Evolutionary conservation across 1,284 basidiomycete species (phyloP), one percentile per base, ranked within the genome.

Genomic region (Laetiporus sulphureus): DNA sequence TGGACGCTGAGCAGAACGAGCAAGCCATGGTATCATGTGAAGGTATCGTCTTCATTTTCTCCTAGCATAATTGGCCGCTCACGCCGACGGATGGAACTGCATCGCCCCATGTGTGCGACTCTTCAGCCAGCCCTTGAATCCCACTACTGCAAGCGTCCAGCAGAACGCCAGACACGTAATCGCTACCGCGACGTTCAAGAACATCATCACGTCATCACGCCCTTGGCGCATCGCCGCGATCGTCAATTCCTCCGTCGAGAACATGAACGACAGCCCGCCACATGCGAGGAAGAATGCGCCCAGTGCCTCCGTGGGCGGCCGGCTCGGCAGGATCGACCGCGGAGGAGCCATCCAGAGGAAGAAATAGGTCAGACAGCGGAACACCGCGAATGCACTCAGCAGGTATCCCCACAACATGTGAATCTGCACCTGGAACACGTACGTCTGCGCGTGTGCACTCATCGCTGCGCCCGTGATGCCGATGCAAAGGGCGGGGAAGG

Each of bases 381-480:
- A 64, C 12, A 86, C 66, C 2, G 83, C 73, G 60, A 90, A 94
- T 2, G 72, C 84, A 20, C 84, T 73, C n/a, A 98, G 78, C n/a
- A 95, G 72, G 62, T 81, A 78, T 36, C 94, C 94, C 94, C 95
- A 98, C 1, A 98, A 72, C 36, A 73, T 65, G 62, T 98, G 95
- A 43, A 98, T 87, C 60, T 90, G 78, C 32, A 94, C 83, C 67
- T 91, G 86, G 68, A 93, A 93, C 31, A 84, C 59, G 64, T 96
- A 97, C 16, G 79, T 77, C 64, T 98, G 94, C 49, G 81, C 79
- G 61, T 98, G 94, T 0, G 91, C 91, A n/a, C 88, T 79, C 95
- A 98, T 98, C 1, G 91, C 94, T 4, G 88, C 75, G 24, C 95
- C 94, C 3, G 94, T 96, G 29, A 95, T 80, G 32, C 91, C 93